Base-by-base conservation (phyloP, 768 basidiomycete species). In the Phylloporus arenicola region DNA sequence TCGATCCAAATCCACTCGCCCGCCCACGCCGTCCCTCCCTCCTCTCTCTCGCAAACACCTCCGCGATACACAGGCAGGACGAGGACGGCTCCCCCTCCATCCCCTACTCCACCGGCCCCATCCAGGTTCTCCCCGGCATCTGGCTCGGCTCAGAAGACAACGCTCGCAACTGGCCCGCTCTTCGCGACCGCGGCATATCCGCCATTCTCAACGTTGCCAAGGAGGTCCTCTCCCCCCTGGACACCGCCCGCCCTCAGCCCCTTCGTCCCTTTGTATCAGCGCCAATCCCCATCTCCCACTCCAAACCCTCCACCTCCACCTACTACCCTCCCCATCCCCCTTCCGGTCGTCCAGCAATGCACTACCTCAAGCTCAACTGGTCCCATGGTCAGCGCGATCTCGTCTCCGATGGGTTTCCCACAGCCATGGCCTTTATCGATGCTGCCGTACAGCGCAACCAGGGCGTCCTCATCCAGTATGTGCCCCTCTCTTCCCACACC, bases 101-200 rank as follows among this genome's bases (percentile, higher is more conserved):
- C 3, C 88, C 92, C 6, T 96, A 96, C 64, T 63, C 75, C 4
- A 76, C 86, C 59, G 92, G 92, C 14, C 93, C 92, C 40, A 70
- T 86, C 13, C 85, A 94, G 68, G 75, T 96, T 60, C 75, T 94
- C 41, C 92, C 92, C 3, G 82, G 84, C 44, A 75, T 95, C 51
- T 95, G 86, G 84, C 81, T 95, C 10, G 93, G 92, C 55, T 88
- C 88, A 49, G 91, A 94, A 67, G 91, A 92, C 69, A 93, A 94
- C 58, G 91, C 88, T 39, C 80, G 83, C 51, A 87, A 94, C 68
- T 89, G 87, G 83, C 73, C 72, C 37, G 74, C 75, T 24, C 81
- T 94, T 51, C 61, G 80, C 20, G 78, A 86, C 45, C 79, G 83
- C 30, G 81, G 84, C 34, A 92, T 94, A 62, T 80, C 77, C 54